These are phyloP conservation scores for Lactarius trivialis DNA, from an alignment of 768 basidiomycete species.

Conservation along the genomic window DNA sequence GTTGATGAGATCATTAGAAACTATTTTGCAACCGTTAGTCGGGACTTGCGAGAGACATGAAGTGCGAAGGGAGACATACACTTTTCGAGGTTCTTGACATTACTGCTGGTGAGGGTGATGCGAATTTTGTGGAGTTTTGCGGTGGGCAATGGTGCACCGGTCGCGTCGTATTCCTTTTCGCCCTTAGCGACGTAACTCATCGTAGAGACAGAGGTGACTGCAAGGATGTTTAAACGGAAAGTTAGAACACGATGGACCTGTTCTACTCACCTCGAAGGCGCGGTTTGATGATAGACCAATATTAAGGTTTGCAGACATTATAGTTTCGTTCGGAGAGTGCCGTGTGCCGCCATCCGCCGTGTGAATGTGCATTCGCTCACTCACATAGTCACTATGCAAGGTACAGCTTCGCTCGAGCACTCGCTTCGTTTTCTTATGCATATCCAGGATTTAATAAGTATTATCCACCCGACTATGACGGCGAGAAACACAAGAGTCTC, in stretches of 20 bases:
- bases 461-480: conserved; percentile 72
- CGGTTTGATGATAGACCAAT: conserved; percentile 2
- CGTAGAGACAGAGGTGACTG: conserved; percentile 33
- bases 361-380: background rate
- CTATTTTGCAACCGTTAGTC: conserved; percentile 35
- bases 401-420: conserved; percentile 25
- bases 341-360: background rate
- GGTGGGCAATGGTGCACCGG: conserved; percentile 74
- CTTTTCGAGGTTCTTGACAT: conserved; percentile 98
- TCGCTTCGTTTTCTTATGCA: background rate
- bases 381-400: conserved; percentile 34
- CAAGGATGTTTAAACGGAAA: conserved; percentile 40
- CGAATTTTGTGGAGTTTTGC: conserved; percentile 99
- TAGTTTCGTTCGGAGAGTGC: conserved; percentile 6
- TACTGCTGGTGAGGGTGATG: conserved; percentile 97
- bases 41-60: background rate
- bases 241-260: background rate
- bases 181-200: conserved; percentile 99
- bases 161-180: conserved; percentile 96
- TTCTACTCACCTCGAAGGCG: conserved; percentile 10
- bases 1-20: conserved; percentile 95
- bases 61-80: conserved; percentile 44
- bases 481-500: conserved; percentile 61
- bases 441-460: conserved; percentile 66
- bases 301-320: conserved; percentile 13